Base-by-base conservation (phyloP, 73 alveolate genomes). In the Halteria grandinella region DNA sequence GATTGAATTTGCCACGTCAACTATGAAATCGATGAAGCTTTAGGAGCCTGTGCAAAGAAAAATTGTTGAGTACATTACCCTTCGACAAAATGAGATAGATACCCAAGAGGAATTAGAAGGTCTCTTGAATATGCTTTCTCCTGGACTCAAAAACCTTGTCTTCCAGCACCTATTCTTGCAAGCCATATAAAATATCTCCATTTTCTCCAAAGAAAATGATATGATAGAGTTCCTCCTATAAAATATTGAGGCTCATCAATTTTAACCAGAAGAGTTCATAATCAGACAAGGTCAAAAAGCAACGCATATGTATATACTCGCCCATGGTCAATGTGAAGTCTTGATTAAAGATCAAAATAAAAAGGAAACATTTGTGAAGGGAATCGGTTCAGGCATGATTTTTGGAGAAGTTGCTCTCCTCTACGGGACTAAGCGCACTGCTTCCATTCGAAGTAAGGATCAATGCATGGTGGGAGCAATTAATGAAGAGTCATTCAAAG, bases 341-440 rank as follows among this genome's bases (percentile, higher is more conserved):
- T 29, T 43, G 20, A 23, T 44, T 6, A 45, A 47, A n/a, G n/a
- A n/a, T n/a, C n/a, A 47, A 20, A n/a, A n/a, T n/a, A n/a, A n/a
- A n/a, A n/a, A n/a, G n/a, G n/a, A n/a, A n/a, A n/a, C n/a, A n/a
- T n/a, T n/a, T n/a, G n/a, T n/a, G n/a, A 66, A 33, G 28, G n/a
- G 37, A 8, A 25, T 60, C 11, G 47, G 47, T 43, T 76, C 55
- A 18, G 81, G 82, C 24, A 6, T 12, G 27, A 33, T 82, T 17
- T 82, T 82, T 82, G 91, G 91, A 23, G 91, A 82, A 58, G 70
- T 82, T 8, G 85, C 85, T 20, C 43, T 82, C 20, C 81, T 82
- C 17, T 71, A 86, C 10, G 53, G 66, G 40, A 69, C 72, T 6
- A 82, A 82, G 41, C 23, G 91, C 28, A 73, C 92, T n/a, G 83